Evolutionary conservation across 768 basidiomycete species (phyloP).

Genomic region (Crassisporium funariophilum): DNA sequence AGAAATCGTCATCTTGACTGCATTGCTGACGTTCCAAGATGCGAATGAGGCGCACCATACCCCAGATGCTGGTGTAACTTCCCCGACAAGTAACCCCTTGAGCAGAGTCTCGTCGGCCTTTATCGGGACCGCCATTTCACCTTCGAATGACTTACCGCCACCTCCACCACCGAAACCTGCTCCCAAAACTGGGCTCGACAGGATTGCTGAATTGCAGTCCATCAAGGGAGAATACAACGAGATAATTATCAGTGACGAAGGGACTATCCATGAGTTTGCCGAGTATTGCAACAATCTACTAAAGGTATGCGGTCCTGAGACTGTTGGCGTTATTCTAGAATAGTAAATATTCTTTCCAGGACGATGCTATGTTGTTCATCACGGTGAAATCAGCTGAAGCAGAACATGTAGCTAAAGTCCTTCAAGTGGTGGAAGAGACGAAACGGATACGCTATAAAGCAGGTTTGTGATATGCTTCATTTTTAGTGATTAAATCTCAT

Average conservation of each 20-base stretch:
- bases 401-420: conserved; percentile 72
- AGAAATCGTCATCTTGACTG: conserved; percentile 77
- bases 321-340: not conserved
- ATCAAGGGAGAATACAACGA: conserved; percentile 74
- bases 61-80: conserved; percentile 13
- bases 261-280: conserved; percentile 65
- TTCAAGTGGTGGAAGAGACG: conserved; percentile 78
- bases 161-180: conserved; percentile 60
- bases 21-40: conserved; percentile 79
- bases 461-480: conserved; percentile 39
- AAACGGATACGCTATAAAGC: conserved; percentile 79
- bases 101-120: conserved; percentile 15
- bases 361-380: conserved; percentile 81
- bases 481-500: conserved; percentile 4
- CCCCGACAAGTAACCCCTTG: conserved; percentile 10
- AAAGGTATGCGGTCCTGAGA: conserved; percentile 43
- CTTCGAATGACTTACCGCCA: conserved; percentile 32
- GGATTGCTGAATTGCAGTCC: conserved; percentile 73
- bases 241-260: conserved; percentile 68
- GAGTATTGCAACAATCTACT: conserved; percentile 65
- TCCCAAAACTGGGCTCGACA: conserved; percentile 65
- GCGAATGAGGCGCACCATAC: conserved; percentile 57
- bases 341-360: conserved; percentile 39
- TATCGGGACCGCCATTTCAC: conserved; percentile 5
- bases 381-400: conserved; percentile 66